Base-by-base conservation (phyloP, 768 basidiomycete species). In the Filobasidium wieringae region DNA sequence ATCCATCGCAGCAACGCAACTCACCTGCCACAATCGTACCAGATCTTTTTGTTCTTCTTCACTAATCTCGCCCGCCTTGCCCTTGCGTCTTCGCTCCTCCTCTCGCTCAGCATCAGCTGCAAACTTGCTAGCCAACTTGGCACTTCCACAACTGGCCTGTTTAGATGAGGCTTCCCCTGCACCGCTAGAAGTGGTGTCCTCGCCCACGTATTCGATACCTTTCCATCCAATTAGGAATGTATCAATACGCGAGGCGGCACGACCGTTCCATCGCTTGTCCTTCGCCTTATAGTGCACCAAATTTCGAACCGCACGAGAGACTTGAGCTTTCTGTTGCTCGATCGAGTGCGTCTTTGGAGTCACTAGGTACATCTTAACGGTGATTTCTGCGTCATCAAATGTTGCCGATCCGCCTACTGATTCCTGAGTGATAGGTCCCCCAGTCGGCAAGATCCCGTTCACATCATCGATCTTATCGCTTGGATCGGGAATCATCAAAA, bases 181-280 rank as follows among this genome's bases (percentile, higher is more conserved):
- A 54, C 52, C 9, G 7, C 53, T 27, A 19, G 52, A 43, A 4
- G 15, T 27, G 5, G 31, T 22, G 39, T 63, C 64, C 32, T 63
- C 51, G 0, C 72, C 72, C 34, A 59, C 64, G 56, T 71, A 73
- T 56, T 73, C 70, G 6, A 73, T 58, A 1, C 70, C 70, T 52
- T 66, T 65, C 57, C 66, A 73, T 4, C 72, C 72, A 14, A 73
- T 31, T 26, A 73, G 52, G 1, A 73, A 61, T 4, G 65, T 70
- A 53, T 73, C 70, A 47, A 68, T 58, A 24, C 45, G 50, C 30
- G 30, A 11, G 2, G 30, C 34, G 22, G 57, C 57, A 8, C 50
- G 36, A 4, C 50, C 57, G 33, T 40, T 30, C 57, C 57, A 53
- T 22, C 51, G 57, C 24, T 51, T 36, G 34, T 58, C 57, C 9